Percentiles rank a stretch among this genome's conserved stretches.
Conservation (phyloP, 225 moss, liverwort and hornwort species). For the Straminergon stramineum region DNA sequence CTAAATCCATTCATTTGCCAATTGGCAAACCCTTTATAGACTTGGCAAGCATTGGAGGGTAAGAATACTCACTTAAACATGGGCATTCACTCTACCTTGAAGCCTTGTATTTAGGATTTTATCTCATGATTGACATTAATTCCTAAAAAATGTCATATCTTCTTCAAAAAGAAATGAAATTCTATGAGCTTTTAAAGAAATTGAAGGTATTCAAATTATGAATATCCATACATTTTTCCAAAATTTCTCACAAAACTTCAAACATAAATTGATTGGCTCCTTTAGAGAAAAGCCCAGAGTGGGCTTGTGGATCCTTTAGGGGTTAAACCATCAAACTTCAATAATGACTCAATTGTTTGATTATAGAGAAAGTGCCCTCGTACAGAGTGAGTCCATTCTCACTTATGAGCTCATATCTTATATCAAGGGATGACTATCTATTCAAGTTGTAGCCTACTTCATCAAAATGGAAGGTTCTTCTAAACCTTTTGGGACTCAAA, state of each 20-base stretch:
- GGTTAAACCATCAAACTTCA: not conserved
- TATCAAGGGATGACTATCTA: not conserved
- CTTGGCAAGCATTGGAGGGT: not conserved
- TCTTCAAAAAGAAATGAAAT: not conserved
- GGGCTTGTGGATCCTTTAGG: rapidly evolving
- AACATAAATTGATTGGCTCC: not conserved
- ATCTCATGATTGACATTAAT: not conserved
- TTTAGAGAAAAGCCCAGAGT: not conserved
- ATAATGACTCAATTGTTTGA: not conserved
- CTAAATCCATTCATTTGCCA: too few species aligned
- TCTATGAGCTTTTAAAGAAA: not conserved
- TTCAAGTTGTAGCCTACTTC: not conserved
- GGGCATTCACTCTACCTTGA: rapidly evolving
- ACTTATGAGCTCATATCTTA: rapidly evolving
- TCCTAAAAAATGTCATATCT: not conserved
- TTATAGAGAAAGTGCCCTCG: not conserved
- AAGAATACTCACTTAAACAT: rapidly evolving
- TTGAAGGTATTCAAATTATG: not conserved
- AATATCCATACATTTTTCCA: not conserved
- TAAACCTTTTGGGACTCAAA: not conserved
- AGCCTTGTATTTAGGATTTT: not conserved
- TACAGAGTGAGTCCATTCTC: rapidly evolving
- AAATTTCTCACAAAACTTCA: not conserved
- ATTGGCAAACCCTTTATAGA: not conserved
- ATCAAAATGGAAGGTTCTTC: not conserved